Evolutionary conservation across 805 yeast species (phyloP).

Genomic region (Wickerhamiella slavikovae): DNA sequence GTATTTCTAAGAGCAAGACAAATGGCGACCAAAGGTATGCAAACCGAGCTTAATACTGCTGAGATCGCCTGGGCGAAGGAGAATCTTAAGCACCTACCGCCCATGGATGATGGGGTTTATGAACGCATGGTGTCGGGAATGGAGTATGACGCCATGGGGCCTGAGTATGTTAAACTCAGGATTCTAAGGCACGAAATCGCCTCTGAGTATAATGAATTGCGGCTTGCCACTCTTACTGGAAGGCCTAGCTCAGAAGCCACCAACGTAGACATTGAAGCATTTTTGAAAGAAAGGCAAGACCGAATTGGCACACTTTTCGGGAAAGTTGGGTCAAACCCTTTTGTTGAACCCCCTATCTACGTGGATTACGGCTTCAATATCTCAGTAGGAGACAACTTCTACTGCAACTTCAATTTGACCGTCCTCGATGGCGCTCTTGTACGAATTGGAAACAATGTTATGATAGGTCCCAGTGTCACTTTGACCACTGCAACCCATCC

Average conservation of each 20-base stretch:
- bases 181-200: slow-evolving; percentile 14
- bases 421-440: slow-evolving; percentile 42
- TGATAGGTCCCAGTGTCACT: slow-evolving; percentile 43
- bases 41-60: background rate
- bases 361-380: slow-evolving; percentile 53
- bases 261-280: slow-evolving; percentile 14
- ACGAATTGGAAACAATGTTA: slow-evolving; percentile 35
- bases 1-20: too few species aligned
- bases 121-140: slow-evolving; percentile 2
- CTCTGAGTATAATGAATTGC: slow-evolving; percentile 13
- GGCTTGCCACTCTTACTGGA: slow-evolving; percentile 11
- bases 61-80: background rate
- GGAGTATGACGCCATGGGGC: slow-evolving; percentile 1
- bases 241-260: too few species aligned
- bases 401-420: slow-evolving; percentile 31
- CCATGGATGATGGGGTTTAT: slow-evolving; percentile 1
- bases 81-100: background rate
- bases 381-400: slow-evolving; percentile 34
- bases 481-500: slow-evolving; percentile 49
- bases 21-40: too few species aligned
- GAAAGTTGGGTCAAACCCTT: slow-evolving; percentile 20
- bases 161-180: slow-evolving; percentile 10
- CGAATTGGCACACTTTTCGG: slow-evolving; percentile 29
- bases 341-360: slow-evolving; percentile 35
- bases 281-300: slow-evolving; percentile 20